Percentiles rank a stretch among this genome's conserved stretches.
phyloP scores from a whole-genome alignment of 2,329 filamentous ascomycete species.

The Gaeumannomyces tritici region DNA sequence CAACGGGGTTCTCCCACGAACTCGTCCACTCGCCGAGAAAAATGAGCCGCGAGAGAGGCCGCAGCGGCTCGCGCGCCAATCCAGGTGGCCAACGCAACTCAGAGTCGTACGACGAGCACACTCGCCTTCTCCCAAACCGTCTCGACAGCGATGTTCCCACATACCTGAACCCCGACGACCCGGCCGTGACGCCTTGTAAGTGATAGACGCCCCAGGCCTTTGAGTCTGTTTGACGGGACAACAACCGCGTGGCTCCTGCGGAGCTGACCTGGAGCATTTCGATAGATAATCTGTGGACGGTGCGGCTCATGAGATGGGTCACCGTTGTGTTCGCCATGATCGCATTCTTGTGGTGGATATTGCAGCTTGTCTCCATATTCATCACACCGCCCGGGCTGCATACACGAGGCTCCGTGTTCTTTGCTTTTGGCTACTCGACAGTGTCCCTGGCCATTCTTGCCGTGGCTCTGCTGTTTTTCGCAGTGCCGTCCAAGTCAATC shows the following conservation, averaged over 20 bases:
- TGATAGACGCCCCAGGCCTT: neutral
- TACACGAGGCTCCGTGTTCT: conserved; percentile 85
- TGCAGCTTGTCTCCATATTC: conserved; percentile 83
- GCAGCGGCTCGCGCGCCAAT: neutral
- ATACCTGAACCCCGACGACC: conserved; percentile 70
- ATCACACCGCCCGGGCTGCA: conserved; percentile 82
- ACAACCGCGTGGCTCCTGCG: neutral
- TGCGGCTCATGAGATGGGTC: conserved; percentile 69
- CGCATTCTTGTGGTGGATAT: conserved; percentile 85
- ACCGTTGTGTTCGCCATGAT: conserved; percentile 67
- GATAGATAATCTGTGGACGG: conserved; percentile 74
- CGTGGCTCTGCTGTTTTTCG: conserved; percentile 77
- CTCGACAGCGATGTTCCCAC: conserved; percentile 37
- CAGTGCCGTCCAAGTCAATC: conserved; percentile 70
- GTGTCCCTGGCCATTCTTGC: conserved; percentile 68
- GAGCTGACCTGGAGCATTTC: neutral
- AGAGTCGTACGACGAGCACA: conserved; percentile 37
- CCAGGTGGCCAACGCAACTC: neutral
- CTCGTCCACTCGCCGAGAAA: neutral
- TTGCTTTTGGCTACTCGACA: conserved; percentile 74
- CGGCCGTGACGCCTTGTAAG: conserved; percentile 67
- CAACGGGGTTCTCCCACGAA: neutral
- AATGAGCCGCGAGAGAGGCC: neutral
- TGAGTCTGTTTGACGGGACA: neutral
- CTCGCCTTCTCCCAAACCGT: conserved; percentile 60